Evolutionary conservation across 1,284 basidiomycete genomes (phyloP).

Genomic region (Tremellales sp.): DNA sequence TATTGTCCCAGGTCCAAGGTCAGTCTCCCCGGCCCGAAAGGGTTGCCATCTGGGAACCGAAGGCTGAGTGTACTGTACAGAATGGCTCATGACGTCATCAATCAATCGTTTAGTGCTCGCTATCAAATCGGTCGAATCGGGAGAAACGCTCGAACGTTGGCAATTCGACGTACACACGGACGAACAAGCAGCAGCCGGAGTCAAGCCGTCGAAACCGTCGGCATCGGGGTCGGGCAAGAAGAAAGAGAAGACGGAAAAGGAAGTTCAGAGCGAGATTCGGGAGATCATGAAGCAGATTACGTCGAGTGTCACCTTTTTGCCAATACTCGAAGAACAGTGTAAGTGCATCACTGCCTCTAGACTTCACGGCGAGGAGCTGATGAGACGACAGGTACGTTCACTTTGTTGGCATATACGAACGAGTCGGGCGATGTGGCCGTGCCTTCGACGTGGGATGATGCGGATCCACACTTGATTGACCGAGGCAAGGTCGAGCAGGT

Average conservation of each 20-base stretch:
- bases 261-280: constrained; percentile 95
- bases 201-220: constrained; percentile 12
- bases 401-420: constrained; percentile 89
- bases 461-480: constrained; percentile 90
- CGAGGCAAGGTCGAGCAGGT: constrained; percentile 95
- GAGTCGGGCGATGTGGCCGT: constrained; percentile 67
- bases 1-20: constrained; percentile 87
- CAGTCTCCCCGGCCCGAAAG: constrained; percentile 45
- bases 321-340: constrained; percentile 90
- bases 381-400: constrained; percentile 58
- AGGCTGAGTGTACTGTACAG: no score
- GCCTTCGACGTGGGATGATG: constrained; percentile 77
- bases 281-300: constrained; percentile 99
- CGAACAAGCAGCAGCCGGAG: constrained; percentile 21
- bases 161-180: constrained; percentile 90
- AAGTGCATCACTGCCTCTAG: constrained; percentile 49
- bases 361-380: neutral
- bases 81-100: constrained; percentile 86
- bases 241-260: constrained; percentile 64
- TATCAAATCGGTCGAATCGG: constrained; percentile 90
- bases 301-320: constrained; percentile 90
- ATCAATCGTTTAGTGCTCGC: constrained; percentile 91
- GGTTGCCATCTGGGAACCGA: neutral
- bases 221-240: constrained; percentile 9
- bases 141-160: constrained; percentile 92